phyloP scores from a whole-genome alignment of 225 moss, liverwort and hornwort genomes.

The Bryoerythrophyllum caledonicum region DNA sequence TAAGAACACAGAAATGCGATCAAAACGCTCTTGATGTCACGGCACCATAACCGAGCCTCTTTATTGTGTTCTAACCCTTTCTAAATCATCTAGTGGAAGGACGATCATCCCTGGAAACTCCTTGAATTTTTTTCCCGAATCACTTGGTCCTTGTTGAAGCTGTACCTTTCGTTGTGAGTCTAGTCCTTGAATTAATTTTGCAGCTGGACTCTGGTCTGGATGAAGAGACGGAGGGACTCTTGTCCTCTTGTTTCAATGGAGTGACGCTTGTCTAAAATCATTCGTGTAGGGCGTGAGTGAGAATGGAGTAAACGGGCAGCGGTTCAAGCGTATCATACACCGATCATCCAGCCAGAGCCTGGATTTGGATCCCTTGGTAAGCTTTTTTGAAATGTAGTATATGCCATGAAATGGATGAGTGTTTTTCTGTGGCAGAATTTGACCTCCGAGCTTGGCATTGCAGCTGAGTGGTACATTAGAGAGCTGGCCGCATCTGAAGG shows the following conservation, averaged over 20 bases:
- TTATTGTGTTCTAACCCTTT: not conserved
- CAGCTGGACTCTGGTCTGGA: not conserved
- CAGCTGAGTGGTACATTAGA: constrained; percentile 79
- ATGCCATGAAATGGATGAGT: too few species aligned
- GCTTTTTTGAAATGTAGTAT: not conserved
- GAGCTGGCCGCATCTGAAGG: constrained; percentile 80
- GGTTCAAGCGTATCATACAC: constrained; percentile 48
- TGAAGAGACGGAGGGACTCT: not conserved
- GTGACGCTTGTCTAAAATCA: not conserved
- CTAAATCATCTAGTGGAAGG: not conserved
- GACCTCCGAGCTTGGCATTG: constrained; percentile 8
- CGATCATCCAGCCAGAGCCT: constrained; percentile 36
- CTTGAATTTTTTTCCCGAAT: too few species aligned
- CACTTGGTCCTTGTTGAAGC: not conserved
- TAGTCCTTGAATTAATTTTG: constrained; percentile 3
- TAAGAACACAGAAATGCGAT: not conserved
- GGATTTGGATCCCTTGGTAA: constrained; percentile 48
- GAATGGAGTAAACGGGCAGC: constrained; percentile 34
- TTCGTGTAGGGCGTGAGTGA: constrained; percentile 39
- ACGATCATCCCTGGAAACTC: not conserved
- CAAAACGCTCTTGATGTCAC: not conserved
- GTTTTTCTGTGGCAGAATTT: not conserved
- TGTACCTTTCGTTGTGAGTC: not conserved
- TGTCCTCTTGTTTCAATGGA: constrained; percentile 2
- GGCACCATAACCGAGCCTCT: not conserved